These are phyloP conservation scores for Spiromastix sp. DNA, from an alignment of 2,329 filamentous ascomycete species.

Conservation along the genomic window DNA sequence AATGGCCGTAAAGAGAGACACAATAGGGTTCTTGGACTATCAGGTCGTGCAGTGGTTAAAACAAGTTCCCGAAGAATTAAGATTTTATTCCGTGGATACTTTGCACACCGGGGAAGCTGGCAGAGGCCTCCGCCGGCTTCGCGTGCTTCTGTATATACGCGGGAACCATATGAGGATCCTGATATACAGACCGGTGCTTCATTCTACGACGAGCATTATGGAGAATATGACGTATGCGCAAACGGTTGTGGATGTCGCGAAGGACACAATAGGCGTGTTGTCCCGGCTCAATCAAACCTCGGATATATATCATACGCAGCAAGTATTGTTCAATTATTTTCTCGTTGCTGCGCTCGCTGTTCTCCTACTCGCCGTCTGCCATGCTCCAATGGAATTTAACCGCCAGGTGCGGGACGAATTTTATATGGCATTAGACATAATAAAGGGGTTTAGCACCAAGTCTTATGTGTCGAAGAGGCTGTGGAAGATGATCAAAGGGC, in stretches of 20 bases:
- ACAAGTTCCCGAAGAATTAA: slow-evolving; percentile 53
- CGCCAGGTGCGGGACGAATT: slow-evolving; percentile 54
- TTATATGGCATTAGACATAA: slow-evolving; percentile 55
- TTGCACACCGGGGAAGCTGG: slow-evolving; percentile 39
- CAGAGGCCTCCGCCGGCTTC: slow-evolving; percentile 61
- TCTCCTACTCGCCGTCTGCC: slow-evolving; percentile 53
- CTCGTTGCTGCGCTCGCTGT: slow-evolving; percentile 54
- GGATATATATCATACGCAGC: slow-evolving; percentile 54
- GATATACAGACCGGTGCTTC: slow-evolving; percentile 77
- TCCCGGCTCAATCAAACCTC: slow-evolving; percentile 51
- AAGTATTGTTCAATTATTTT: slow-evolving; percentile 58
- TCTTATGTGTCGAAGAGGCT: slow-evolving; percentile 52
- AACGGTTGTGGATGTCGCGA: slow-evolving; percentile 54
- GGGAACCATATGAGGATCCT: slow-evolving; percentile 85
- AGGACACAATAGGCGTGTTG: slow-evolving; percentile 53
- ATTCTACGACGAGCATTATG: slow-evolving; percentile 74
- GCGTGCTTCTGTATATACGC: slow-evolving; percentile 74
- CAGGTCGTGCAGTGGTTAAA: slow-evolving; percentile 84
- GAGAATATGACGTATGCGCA: slow-evolving; percentile 64
- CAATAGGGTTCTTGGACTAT: slow-evolving; percentile 71
- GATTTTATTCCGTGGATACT: slow-evolving; percentile 50
- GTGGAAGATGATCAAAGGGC: slow-evolving; percentile 53
- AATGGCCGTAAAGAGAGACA: slow-evolving; percentile 56
- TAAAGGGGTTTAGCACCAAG: slow-evolving; percentile 51
- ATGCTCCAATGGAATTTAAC: slow-evolving; percentile 52